These are phyloP conservation scores for Candida orba DNA, from an alignment of 805 yeast genomes.

Conservation along the genomic window DNA sequence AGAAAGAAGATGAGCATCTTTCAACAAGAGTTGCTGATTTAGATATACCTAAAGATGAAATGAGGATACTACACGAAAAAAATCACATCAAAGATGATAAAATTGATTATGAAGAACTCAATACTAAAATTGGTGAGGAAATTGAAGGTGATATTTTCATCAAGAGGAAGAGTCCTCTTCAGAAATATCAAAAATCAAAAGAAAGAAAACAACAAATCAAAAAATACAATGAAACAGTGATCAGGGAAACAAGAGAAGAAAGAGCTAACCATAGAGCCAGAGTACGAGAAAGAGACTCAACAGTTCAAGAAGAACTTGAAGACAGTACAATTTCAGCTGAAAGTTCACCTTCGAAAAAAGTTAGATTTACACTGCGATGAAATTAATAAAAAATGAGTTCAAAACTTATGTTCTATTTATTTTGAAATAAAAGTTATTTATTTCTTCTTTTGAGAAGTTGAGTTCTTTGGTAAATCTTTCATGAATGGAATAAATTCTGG, in stretches of 20 bases:
- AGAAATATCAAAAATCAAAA: constrained; percentile 13
- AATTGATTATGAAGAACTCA: not conserved
- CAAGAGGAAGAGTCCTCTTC: constrained; percentile 12
- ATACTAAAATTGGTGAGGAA: not conserved
- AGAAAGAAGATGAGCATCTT: not conserved
- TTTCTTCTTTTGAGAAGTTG: constrained; percentile 68
- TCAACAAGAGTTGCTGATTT: not conserved
- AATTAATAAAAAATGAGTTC: not conserved
- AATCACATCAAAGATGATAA: not conserved
- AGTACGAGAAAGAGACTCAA: constrained; percentile 4
- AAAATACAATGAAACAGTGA: constrained; percentile 8
- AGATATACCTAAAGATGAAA: constrained; percentile 1
- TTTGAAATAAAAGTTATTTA: constrained; percentile 6
- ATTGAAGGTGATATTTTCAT: constrained; percentile 3
- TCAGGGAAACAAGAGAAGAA: constrained; percentile 8
- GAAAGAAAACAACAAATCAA: constrained; percentile 15
- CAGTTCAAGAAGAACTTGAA: not conserved
- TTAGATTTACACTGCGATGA: constrained; percentile 5
- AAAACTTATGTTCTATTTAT: not conserved
- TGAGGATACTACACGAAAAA: not conserved
- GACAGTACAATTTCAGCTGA: not conserved
- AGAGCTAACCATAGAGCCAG: constrained; percentile 6
- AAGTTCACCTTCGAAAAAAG: constrained; percentile 10
- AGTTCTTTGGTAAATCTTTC: constrained; percentile 90
- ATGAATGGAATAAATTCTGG: constrained; percentile 92